Percentiles rank a stretch among this genome's conserved stretches.
Conservation (phyloP, 257 asterid species). For the Nicotiana obtusifolia region DNA sequence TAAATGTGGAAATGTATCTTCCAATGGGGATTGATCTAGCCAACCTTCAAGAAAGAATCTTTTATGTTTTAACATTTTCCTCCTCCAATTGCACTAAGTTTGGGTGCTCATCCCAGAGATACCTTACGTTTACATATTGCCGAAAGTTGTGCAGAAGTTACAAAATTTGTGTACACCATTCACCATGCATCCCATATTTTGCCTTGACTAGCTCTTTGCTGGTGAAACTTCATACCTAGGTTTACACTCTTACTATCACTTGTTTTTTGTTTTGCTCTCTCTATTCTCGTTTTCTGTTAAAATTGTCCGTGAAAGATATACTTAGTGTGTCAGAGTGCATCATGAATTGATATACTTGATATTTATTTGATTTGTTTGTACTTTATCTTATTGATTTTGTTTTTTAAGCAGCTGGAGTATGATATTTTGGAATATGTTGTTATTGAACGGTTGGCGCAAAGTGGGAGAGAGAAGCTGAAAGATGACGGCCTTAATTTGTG, state of each 20-base stretch:
- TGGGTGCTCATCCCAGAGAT: not conserved
- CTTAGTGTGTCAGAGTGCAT: not conserved
- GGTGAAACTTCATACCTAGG: not conserved
- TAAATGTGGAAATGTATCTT: not conserved
- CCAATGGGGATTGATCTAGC: not conserved
- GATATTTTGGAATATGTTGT: conserved; percentile 98
- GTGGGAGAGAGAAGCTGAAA: conserved; percentile 98
- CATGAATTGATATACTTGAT: not conserved
- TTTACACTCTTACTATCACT: not conserved
- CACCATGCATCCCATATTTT: not conserved
- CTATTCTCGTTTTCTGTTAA: not conserved
- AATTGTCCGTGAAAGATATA: not conserved
- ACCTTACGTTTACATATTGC: not conserved
- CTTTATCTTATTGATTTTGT: conserved; percentile 14
- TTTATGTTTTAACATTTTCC: not conserved
- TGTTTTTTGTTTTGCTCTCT: not conserved
- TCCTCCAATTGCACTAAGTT: not conserved
- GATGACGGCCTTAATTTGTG: conserved; percentile 98
- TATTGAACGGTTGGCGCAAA: conserved; percentile 93
- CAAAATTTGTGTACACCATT: not conserved
- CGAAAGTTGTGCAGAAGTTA: conserved; percentile 1
- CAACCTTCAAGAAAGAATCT: not conserved
- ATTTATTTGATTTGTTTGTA: not conserved
- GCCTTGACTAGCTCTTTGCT: not conserved
- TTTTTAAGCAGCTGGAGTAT: conserved; percentile 77